A percentile compares a stretch with the other conserved stretches of the same genome.
phyloP scores from a whole-genome alignment of 1,139 yeast species.

The Zygosaccharomyces pseudobailii region DNA sequence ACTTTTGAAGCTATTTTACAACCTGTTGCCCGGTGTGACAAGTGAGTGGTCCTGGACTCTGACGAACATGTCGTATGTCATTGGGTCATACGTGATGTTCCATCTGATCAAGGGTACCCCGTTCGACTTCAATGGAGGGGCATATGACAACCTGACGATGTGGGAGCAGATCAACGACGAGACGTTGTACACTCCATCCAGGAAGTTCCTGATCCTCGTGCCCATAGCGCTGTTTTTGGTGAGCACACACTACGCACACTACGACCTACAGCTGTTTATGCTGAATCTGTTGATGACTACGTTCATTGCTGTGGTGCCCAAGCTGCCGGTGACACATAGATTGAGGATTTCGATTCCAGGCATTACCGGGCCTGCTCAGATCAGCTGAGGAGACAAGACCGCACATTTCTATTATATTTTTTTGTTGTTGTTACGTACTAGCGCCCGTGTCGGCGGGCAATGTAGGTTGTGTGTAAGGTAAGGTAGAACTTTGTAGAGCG shows the following conservation, averaged over 20 bases:
- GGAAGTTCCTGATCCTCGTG: slow-evolving; percentile 84
- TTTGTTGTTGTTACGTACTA: not conserved
- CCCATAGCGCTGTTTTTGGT: slow-evolving; percentile 83
- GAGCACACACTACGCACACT: slow-evolving; percentile 86
- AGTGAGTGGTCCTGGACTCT: slow-evolving; percentile 91
- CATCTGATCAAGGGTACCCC: slow-evolving; percentile 97
- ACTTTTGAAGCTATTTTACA: slow-evolving; percentile 68
- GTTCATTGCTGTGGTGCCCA: slow-evolving; percentile 78
- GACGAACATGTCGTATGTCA: slow-evolving; percentile 82
- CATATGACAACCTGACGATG: slow-evolving; percentile 93
- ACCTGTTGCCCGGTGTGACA: slow-evolving; percentile 68
- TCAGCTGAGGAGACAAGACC: slow-evolving; percentile 18
- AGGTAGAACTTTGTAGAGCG: not conserved
- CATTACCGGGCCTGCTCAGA: slow-evolving; percentile 37
- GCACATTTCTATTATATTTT: not conserved
- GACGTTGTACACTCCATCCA: slow-evolving; percentile 94
- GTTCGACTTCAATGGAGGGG: slow-evolving; percentile 93
- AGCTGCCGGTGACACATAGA: slow-evolving; percentile 76
- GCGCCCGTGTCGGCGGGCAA: not conserved
- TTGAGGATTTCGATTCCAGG: slow-evolving; percentile 61
- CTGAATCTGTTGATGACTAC: slow-evolving; percentile 77
- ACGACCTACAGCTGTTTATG: slow-evolving; percentile 72
- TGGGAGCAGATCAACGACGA: slow-evolving; percentile 99
- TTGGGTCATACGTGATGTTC: slow-evolving; percentile 93
- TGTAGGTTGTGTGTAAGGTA: not conserved